phyloP scores from a whole-genome alignment of 1,284 basidiomycete genomes.

The Anthracocystis setariae region DNA sequence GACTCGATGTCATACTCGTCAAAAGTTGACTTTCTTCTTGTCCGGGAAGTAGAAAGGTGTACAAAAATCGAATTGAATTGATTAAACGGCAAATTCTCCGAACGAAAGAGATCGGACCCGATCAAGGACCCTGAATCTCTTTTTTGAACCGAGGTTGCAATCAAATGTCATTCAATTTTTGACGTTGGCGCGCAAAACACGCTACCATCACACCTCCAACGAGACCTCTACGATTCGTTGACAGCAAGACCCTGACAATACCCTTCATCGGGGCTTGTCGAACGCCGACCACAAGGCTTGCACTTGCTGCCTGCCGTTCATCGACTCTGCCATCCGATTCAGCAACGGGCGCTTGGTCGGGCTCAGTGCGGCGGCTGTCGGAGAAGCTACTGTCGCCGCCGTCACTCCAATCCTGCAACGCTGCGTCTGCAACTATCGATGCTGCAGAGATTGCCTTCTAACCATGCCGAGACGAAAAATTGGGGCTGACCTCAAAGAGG shows the following conservation, averaged over 20 bases:
- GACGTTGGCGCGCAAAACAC: constrained; percentile 8
- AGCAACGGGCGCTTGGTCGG: too few species aligned
- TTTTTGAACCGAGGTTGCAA: constrained; percentile 12
- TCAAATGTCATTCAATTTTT: constrained; percentile 52
- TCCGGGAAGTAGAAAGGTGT: constrained; percentile 10
- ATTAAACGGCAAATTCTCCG: constrained; percentile 26
- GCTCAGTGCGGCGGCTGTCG: too few species aligned
- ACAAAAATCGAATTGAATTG: too few species aligned
- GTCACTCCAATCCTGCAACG: too few species aligned
- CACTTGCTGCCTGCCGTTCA: background rate
- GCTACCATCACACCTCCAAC: constrained; percentile 25
- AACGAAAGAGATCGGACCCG: constrained; percentile 15
- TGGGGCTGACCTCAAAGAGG: constrained; percentile 53
- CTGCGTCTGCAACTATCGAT: too few species aligned
- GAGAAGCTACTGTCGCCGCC: too few species aligned
- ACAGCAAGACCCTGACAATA: constrained; percentile 14
- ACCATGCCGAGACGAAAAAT: constrained; percentile 49
- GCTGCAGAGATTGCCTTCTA: background rate
- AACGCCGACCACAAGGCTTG: background rate
- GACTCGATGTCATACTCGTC: background rate
- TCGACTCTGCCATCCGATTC: background rate
- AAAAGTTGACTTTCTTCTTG: background rate
- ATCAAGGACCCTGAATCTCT: constrained; percentile 15
- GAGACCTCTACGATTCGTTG: constrained; percentile 43
- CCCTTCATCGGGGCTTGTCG: background rate